A percentile compares a stretch with the other conserved stretches of the same genome.
Conservation (phyloP, 1,284 basidiomycete genomes). For the Heterobasidion parviporum region DNA sequence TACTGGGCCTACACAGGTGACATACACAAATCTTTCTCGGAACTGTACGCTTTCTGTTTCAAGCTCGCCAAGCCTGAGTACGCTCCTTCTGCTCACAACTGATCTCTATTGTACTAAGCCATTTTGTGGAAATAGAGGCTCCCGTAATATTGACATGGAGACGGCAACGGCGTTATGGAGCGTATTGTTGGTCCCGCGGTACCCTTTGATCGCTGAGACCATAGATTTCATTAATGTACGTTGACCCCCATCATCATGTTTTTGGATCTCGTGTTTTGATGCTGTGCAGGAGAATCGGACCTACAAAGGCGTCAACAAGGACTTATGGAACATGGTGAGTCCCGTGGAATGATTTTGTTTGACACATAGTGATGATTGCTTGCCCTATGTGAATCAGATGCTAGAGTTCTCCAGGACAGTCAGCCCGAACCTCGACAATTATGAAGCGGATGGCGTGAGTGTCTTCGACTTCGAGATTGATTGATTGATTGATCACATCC, state of each 20-base stretch:
- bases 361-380: too few relatives aligned
- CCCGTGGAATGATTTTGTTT: neutral
- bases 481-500: constrained; percentile 5
- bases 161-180: constrained; percentile 68
- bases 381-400: constrained; percentile 32
- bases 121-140: constrained; percentile 32
- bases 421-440: constrained; percentile 49
- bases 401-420: constrained; percentile 65
- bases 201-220: constrained; percentile 54
- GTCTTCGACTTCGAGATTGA: neutral
- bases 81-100: constrained; percentile 1
- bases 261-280: neutral
- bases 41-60: constrained; percentile 66
- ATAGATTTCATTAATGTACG: constrained; percentile 53
- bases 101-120: neutral
- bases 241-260: neutral
- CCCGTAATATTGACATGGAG: constrained; percentile 76
- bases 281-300: constrained; percentile 43
- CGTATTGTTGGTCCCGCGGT: constrained; percentile 55
- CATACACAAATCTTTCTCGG: constrained; percentile 43
- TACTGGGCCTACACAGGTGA: constrained; percentile 45
- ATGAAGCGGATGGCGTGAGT: constrained; percentile 66
- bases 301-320: constrained; percentile 72
- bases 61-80: constrained; percentile 58
- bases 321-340: constrained; percentile 73